Evolutionary conservation across 2,329 filamentous ascomycete genomes (phyloP), one percentile per base, ranked within the genome.

Genomic region (Scedosporium minutisporum): DNA sequence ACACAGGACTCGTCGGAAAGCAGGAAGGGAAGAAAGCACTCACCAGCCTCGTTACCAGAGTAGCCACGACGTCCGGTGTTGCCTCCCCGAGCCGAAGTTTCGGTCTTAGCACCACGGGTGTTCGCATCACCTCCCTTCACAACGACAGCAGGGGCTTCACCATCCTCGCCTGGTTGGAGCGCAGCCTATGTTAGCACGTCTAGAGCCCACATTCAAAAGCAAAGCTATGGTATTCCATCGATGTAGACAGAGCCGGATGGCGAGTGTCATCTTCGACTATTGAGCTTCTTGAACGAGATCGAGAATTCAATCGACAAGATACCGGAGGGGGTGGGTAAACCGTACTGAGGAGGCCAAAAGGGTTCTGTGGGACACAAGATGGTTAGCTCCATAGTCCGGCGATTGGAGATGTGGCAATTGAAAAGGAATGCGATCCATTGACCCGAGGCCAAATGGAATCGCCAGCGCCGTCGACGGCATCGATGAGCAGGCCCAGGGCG

Each of bases 301-400:
- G 18, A 14, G 18, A 14, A 55, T 23, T 23, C 51, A 55, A 55
- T 55, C 23, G 51, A 23, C 65, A 66, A 44, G 57, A 64, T 66
- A 64, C 67, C 63, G 67, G 65, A 63, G 63, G 65, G 67, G 64
- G 68, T 65, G 67, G 60, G 66, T 67, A 66, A 66, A 69, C 74
- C 78, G 73, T 96, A 97, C 95, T 93, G 85, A 99, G 91, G 82
- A 96, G 88, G 86, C 95, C 93, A 86, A 90, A 97, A 75, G 90
- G 88, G 86, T 99, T 99, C 95, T 97, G 57, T 55, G 65, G 57
- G 58, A 62, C 16, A 33, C 25, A 62, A 67, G 27, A 67, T 64
- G 62, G 63, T 66, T 64, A 63, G 58, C 33, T 63, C 58, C 18
- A 42, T 25, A 65, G 62, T 57, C 33, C 64, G 44, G 65, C 73